Base-by-base conservation (phyloP, 805 yeast genomes). In the Zygoascus flipseniorum region DNA sequence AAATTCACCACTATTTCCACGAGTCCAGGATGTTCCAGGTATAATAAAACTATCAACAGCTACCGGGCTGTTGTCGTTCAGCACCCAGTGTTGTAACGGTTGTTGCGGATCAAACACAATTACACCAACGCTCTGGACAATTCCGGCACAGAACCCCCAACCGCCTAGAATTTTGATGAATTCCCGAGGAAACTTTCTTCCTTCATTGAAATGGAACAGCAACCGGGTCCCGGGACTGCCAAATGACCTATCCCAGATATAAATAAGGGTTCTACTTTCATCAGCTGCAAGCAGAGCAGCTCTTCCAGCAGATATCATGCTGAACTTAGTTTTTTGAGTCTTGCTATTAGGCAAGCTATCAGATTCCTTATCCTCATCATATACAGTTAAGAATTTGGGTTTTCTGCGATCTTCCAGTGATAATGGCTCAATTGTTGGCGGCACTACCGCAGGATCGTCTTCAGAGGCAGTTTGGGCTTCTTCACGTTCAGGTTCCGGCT, bases 231-330 rank as follows among this genome's bases (percentile, higher is more conserved):
- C 49, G 9, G 49, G 49, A 10, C 14, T 19, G 8, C 41, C 41
- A 31, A 46, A 46, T 16, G 49, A 46, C 5, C 18, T n/a, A 31
- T 46, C 49, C 49, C 49, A 46, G 13, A 31, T 32, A 32, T 46
- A 46, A 18, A 46, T 16, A 9, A 10, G 23, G 5, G 18, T 18
- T 19, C n/a, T 14, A 13, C 14, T 14, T 9, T 16, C 14, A 19
- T 46, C 49, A n/a, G 31, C 16, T 31, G 49, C 49, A 5, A 46
- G 41, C 11, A 46, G 13, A 11, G 11, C 31, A 26, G 31, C 26
- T 11, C 49, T 20, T 11, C 49, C 49, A 10, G 26, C 49, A 31
- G 49, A 46, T 3, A 46, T 19, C 26, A 16, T 19, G 44, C 44
- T 18, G 44, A 42, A 42, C 20, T 18, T 16, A 4, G 44, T 42